phyloP scores from a whole-genome alignment of 352 stramenopile genomes.

The Globisporangium carolinianum region DNA sequence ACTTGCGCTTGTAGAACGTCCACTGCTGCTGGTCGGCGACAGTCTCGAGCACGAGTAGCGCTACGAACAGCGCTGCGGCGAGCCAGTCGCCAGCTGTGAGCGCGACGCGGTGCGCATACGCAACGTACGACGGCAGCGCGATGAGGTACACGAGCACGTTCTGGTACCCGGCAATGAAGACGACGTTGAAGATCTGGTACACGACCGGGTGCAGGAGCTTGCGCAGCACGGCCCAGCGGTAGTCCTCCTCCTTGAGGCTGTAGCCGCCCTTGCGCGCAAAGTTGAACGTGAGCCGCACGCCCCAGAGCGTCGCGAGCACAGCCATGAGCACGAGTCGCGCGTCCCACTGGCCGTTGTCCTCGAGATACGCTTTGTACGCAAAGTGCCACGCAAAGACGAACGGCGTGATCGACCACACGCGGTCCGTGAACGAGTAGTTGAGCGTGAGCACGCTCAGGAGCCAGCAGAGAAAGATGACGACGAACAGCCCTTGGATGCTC shows the following conservation, averaged over 20 bases:
- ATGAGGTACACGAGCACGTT: constrained; percentile 84
- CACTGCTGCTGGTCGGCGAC: constrained; percentile 91
- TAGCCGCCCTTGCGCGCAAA: constrained; percentile 91
- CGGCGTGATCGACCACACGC: constrained; percentile 89
- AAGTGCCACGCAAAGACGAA: constrained; percentile 85
- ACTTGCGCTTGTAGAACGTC: constrained; percentile 88
- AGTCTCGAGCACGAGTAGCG: constrained; percentile 72
- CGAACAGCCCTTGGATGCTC: constrained; percentile 36
- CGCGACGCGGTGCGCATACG: constrained; percentile 35
- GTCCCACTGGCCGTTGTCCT: constrained; percentile 48
- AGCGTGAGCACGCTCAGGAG: constrained; percentile 58
- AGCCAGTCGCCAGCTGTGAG: constrained; percentile 68
- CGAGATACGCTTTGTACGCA: constrained; percentile 39
- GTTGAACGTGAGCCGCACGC: constrained; percentile 85
- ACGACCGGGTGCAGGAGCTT: constrained; percentile 74
- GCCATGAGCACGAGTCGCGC: constrained; percentile 73
- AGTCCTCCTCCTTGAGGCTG: constrained; percentile 87
- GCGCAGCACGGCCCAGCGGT: constrained; percentile 85
- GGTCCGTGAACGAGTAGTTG: constrained; percentile 91
- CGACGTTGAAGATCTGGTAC: constrained; percentile 87
- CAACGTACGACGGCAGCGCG: constrained; percentile 61
- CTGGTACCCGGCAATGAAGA: constrained; percentile 90
- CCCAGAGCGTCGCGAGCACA: constrained; percentile 80
- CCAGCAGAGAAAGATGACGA: constrained; percentile 42
- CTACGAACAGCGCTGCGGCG: constrained; percentile 57